These are phyloP conservation scores for Arabidopsis lyrata DNA, from an alignment of 441 rosid genomes.

Conservation along the genomic window DNA sequence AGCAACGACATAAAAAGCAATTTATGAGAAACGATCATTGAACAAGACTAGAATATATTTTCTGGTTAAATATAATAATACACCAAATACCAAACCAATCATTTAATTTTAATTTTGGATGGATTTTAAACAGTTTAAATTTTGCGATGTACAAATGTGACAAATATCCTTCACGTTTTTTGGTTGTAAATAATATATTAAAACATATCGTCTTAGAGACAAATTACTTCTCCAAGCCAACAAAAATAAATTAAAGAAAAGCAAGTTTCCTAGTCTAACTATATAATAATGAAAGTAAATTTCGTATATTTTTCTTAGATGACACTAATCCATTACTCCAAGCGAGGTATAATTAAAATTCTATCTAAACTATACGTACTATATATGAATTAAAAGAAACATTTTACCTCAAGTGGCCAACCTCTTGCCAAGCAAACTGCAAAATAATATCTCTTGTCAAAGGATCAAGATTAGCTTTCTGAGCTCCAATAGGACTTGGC, in stretches of 20 bases:
- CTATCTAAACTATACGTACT: not conserved
- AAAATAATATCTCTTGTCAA: constrained; percentile 67
- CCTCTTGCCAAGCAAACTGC: constrained; percentile 93
- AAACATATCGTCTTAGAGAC: not conserved
- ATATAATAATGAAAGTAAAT: not conserved
- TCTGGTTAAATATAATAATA: not conserved
- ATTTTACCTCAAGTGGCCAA: constrained; percentile 81
- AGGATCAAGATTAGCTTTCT: constrained; percentile 65
- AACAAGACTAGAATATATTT: not conserved
- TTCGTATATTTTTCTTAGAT: not conserved
- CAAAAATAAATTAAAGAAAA: not conserved
- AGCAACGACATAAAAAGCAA: not conserved
- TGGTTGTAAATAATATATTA: not conserved
- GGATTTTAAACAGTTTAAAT: not conserved
- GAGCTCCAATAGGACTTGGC: constrained; percentile 74
- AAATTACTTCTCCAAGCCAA: not conserved
- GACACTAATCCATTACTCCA: not conserved
- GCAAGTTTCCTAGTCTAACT: not conserved
- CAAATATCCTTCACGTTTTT: not conserved
- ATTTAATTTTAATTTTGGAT: not conserved
- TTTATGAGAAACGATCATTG: not conserved
- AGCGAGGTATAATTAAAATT: not conserved
- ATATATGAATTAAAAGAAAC: not conserved
- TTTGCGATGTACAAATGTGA: not conserved
- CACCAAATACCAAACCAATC: not conserved